Conservation (phyloP, 306 rosid genomes). For the Corylus avellana region DNA sequence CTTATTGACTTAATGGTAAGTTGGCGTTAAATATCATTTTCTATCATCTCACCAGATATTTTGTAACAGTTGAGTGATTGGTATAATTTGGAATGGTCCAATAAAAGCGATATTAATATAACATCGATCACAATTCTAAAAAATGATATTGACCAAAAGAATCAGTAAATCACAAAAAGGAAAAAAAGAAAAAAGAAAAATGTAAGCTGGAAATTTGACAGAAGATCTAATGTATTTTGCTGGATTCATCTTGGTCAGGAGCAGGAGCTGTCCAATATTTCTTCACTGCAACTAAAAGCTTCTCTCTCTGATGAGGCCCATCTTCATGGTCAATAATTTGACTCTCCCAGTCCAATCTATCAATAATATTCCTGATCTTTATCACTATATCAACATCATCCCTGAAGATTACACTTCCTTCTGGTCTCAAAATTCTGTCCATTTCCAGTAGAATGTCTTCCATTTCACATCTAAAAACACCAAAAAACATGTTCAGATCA, state of each 20-base stretch:
- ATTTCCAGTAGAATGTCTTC: conserved; percentile 78
- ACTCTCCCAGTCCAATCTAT: conserved; percentile 72
- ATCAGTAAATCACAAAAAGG: conserved; percentile 8
- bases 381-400: conserved; percentile 71
- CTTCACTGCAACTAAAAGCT: conserved; percentile 70
- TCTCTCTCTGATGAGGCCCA: conserved; percentile 67
- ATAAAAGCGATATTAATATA: background rate
- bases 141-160: background rate
- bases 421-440: conserved; percentile 82
- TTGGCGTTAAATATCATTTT: background rate
- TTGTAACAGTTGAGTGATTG: background rate
- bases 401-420: conserved; percentile 73
- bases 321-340: conserved; percentile 83
- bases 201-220: background rate
- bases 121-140: background rate
- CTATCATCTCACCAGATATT: background rate
- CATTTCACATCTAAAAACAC: conserved; percentile 63
- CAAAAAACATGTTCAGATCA: too few relatives aligned
- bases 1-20: too few relatives aligned
- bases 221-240: conserved; percentile 3
- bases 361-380: conserved; percentile 46
- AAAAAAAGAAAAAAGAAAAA: conserved; percentile 12
- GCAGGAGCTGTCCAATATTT: conserved; percentile 82
- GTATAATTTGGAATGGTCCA: background rate
- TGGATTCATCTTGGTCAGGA: conserved; percentile 16